Base-by-base conservation (phyloP, 192 early-diverging fungal genomes). In the Backusella tarrabulga region DNA sequence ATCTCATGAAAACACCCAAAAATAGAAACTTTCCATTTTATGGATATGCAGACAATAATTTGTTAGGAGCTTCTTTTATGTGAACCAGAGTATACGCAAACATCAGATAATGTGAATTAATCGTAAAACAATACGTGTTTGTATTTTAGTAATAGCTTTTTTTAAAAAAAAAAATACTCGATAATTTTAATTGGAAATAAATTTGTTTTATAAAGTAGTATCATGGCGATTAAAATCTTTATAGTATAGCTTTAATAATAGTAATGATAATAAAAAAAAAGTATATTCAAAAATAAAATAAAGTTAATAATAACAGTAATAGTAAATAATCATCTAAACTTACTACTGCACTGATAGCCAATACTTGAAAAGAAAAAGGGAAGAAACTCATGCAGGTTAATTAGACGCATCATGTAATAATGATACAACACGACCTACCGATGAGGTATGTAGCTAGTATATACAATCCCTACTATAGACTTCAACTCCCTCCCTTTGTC, bases 261-360 rank as follows among this genome's bases (percentile, higher is more conserved):
- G 5, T 34, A 44, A 17, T 17, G 12, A 75, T 36, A 42, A 21
- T 11, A n/a, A 19, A 50, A 29, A 40, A 38, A 40, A 40, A 12
- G 38, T 40, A 40, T 7, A 12, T 40, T 40, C 38, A 40, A 40
- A 36, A 38, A 67, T 19, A 12, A 21, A 75, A 35, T 9, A 34
- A 17, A n/a, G 23, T 7, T 67, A 23, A n/a, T 26, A 60, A 26
- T 60, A 54, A 54, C 6, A 54, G 21, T 54, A 54, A 21, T 54
- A 26, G 0, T 26, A 63, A 50, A 29, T 29, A 34, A 41, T 44
- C 40, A 26, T 46, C 34, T 70, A 35, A 41, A 71, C 80, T 72
- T 78, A 82, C 80, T 89, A 40, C 86, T 88, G 72, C 89, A 90
- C 73, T 89, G 89, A 44, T 90, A 89, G 4, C 89, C 89, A n/a